Base-by-base conservation (phyloP, 371 early-diverging fungal genomes). In the Apophysomyces ossiformis region DNA sequence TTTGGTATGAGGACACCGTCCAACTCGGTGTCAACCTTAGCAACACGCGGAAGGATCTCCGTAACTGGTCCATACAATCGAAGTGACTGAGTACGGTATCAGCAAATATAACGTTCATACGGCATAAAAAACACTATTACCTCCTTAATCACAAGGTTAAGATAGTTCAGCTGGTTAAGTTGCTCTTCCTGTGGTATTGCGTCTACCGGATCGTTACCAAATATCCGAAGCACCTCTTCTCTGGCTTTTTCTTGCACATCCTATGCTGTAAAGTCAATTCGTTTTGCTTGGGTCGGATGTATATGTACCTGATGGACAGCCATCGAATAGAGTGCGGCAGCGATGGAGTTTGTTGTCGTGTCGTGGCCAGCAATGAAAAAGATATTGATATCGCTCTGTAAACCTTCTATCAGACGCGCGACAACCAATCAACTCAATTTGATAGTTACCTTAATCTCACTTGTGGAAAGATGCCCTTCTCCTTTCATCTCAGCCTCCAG, bases 401-500 rank as follows among this genome's bases (percentile, higher is more conserved):
- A 16, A 47, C 11, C 18, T 13, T 47, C n/a, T 15, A 18, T 47
- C 7, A 47, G 47, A 41, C 2, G 32, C 32, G 32, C 32, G 1
- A 41, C 13, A 13, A 21, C 18, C 11, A n/a, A 18, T 21, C 11
- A 47, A 47, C 11, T 1, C 16, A 47, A 4, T 16, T 21, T 21
- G 21, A 50, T 18, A 57, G 39, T 38, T 71, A 65, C 70, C 61
- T 58, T 71, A 32, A 74, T 18, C 26, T 79, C 73, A n/a, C 65
- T 64, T 3, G 65, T 66, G 0, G 71, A 60, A n/a, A 65, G 60
- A 3, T 32, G 5, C 13, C 67, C 68, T 15, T 67, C 69, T 13
- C 72, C 71, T n/a, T 64, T 35, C 7, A 67, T 44, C 43, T 74
- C 69, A 2, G 71, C 69, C 61, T 80, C 77, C 16, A 80, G 58